Conservation (phyloP, 2,329 filamentous ascomycete species). For the Epichloe bromicola region DNA sequence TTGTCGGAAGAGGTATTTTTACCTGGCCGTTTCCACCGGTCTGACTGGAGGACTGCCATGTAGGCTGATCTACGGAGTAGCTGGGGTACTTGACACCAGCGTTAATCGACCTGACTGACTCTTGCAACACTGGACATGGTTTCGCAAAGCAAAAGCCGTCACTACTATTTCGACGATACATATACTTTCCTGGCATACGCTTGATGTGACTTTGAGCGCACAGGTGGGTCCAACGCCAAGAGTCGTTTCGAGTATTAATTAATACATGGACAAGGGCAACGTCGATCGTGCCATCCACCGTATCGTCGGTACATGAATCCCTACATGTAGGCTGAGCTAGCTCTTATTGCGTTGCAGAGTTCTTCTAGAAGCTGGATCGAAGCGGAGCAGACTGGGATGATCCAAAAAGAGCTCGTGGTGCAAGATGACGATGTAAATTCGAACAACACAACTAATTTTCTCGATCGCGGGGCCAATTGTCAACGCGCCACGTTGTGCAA, state of each 20-base stretch:
- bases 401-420: background rate
- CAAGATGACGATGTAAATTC: background rate
- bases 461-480: background rate
- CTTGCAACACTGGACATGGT: background rate
- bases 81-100: background rate
- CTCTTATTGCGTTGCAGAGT: background rate
- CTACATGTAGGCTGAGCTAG: background rate
- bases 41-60: background rate
- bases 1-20: too few relatives aligned
- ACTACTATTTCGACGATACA: too few relatives aligned
- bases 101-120: background rate
- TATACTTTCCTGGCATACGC: too few relatives aligned
- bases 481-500: background rate
- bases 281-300: background rate
- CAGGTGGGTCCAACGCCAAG: too few relatives aligned
- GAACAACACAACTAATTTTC: background rate
- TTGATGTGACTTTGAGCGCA: too few relatives aligned
- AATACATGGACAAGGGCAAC: background rate
- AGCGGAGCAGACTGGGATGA: background rate
- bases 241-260: background rate
- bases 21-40: too few relatives aligned
- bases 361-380: constrained; percentile 2
- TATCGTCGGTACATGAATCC: background rate
- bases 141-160: too few relatives aligned
- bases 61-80: background rate